Conservation (phyloP, 306 rosid species). For the Castanea sativa region DNA sequence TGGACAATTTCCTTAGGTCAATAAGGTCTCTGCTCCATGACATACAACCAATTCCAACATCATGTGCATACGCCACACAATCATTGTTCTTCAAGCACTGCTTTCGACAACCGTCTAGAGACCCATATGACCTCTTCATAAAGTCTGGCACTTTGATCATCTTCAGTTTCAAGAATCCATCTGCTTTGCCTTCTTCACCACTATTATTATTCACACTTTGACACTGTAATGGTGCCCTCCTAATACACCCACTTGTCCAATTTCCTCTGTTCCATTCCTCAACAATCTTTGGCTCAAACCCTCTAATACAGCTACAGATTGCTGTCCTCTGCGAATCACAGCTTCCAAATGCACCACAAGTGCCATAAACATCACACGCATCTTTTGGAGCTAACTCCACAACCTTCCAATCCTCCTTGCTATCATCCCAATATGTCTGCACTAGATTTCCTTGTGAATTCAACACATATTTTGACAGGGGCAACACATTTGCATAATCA, state of each 20-base stretch:
- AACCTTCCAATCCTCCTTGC: background rate
- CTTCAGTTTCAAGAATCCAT: slow-evolving; percentile 24
- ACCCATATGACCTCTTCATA: slow-evolving; percentile 8
- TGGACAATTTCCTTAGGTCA: background rate
- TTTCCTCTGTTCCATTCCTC: slow-evolving; percentile 3
- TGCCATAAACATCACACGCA: slow-evolving; percentile 20
- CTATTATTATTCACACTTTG: background rate
- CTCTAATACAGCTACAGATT: slow-evolving; percentile 27
- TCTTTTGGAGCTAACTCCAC: background rate
- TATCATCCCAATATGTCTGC: background rate
- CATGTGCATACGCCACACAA: slow-evolving; percentile 34
- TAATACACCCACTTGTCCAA: slow-evolving; percentile 26
- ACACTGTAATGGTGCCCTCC: slow-evolving; percentile 19
- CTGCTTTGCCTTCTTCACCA: background rate
- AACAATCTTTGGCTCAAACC: slow-evolving; percentile 18
- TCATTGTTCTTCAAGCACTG: slow-evolving; percentile 32
- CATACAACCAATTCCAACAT: slow-evolving; percentile 15
- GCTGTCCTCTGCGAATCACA: slow-evolving; percentile 1
- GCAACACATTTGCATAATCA: background rate
- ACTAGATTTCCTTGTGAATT: slow-evolving; percentile 18
- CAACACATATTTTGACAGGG: background rate
- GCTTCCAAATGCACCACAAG: slow-evolving; percentile 23
- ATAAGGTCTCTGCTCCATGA: background rate
- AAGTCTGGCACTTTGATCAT: slow-evolving; percentile 38
- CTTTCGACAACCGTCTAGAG: slow-evolving; percentile 17